These are phyloP conservation scores for Kwoniella sp. DNA, from an alignment of 768 basidiomycete genomes.

Conservation along the genomic window DNA sequence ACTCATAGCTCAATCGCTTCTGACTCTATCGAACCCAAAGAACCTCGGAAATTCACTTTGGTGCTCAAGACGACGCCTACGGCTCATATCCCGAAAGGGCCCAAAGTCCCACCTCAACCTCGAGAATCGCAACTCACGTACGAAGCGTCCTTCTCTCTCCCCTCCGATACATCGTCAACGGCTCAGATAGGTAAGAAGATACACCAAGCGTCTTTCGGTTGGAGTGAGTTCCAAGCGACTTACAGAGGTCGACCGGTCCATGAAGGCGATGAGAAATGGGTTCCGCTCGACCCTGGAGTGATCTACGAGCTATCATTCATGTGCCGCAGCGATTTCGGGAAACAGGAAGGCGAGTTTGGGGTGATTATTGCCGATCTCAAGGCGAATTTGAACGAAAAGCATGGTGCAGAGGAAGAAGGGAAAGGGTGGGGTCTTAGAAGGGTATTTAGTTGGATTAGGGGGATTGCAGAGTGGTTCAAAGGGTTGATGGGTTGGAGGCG, in stretches of 20 bases:
- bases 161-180: background rate
- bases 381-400: slow-evolving; percentile 27
- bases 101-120: slow-evolving; percentile 37
- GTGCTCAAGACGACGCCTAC: slow-evolving; percentile 50
- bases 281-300: slow-evolving; percentile 41
- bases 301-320: slow-evolving; percentile 55
- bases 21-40: background rate
- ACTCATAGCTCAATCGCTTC: background rate
- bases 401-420: slow-evolving; percentile 5
- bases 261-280: slow-evolving; percentile 37
- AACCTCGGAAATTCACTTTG: slow-evolving; percentile 38
- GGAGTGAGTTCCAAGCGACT: slow-evolving; percentile 48
- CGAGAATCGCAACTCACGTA: slow-evolving; percentile 45
- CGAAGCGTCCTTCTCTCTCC: slow-evolving; percentile 43
- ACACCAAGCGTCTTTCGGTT: slow-evolving; percentile 28
- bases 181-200: background rate
- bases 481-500: slow-evolving; percentile 8
- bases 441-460: slow-evolving; percentile 1
- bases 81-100: slow-evolving; percentile 35
- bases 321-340: slow-evolving; percentile 56
- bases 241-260: slow-evolving; percentile 53
- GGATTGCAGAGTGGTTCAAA: slow-evolving; percentile 1
- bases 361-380: slow-evolving; percentile 43
- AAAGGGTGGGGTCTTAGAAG: slow-evolving; percentile 10
- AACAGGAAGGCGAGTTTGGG: slow-evolving; percentile 54